These are phyloP conservation scores for Starmerella floricola DNA, from an alignment of 805 yeast species.

Conservation along the genomic window DNA sequence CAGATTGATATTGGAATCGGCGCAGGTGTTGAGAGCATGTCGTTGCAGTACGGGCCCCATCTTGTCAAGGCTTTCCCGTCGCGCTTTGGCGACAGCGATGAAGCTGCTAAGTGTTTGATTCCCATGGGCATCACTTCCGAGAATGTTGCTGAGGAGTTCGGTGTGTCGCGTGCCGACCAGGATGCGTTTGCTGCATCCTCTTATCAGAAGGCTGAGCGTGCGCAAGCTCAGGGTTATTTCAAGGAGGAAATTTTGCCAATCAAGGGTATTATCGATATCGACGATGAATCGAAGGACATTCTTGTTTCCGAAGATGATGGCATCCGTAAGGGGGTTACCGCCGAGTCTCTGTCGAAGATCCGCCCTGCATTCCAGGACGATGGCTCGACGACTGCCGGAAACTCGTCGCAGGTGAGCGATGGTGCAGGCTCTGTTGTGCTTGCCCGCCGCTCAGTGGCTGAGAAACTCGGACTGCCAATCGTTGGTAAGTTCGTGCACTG, in stretches of 20 bases:
- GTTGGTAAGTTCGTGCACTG: conserved; percentile 71
- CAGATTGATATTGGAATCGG: conserved; percentile 88
- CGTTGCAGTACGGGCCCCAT: conserved; percentile 73
- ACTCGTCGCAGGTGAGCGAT: conserved; percentile 90
- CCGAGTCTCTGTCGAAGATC: conserved; percentile 58
- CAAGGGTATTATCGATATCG: conserved; percentile 44
- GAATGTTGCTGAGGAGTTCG: conserved; percentile 63
- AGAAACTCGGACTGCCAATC: conserved; percentile 55
- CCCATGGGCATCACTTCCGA: conserved; percentile 97
- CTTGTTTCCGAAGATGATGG: conserved; percentile 70
- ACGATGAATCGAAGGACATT: conserved; percentile 40
- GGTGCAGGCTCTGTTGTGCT: conserved; percentile 88
- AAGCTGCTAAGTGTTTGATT: conserved; percentile 63
- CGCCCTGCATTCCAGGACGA: conserved; percentile 77
- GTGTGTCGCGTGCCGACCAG: conserved; percentile 56
- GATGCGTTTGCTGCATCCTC: conserved; percentile 85
- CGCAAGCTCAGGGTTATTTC: conserved; percentile 61
- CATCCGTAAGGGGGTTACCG: conserved; percentile 76
- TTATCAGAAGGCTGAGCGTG: conserved; percentile 69
- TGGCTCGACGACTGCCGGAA: conserved; percentile 90
- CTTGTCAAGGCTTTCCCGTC: conserved; percentile 50
- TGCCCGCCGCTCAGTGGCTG: conserved; percentile 77
- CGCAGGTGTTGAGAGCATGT: conserved; percentile 90
- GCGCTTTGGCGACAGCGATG: conserved; percentile 32
- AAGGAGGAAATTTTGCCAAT: conserved; percentile 82